Evolutionary conservation across 2,329 filamentous ascomycete genomes (phyloP).

Genomic region (Fusarium zealandicum): DNA sequence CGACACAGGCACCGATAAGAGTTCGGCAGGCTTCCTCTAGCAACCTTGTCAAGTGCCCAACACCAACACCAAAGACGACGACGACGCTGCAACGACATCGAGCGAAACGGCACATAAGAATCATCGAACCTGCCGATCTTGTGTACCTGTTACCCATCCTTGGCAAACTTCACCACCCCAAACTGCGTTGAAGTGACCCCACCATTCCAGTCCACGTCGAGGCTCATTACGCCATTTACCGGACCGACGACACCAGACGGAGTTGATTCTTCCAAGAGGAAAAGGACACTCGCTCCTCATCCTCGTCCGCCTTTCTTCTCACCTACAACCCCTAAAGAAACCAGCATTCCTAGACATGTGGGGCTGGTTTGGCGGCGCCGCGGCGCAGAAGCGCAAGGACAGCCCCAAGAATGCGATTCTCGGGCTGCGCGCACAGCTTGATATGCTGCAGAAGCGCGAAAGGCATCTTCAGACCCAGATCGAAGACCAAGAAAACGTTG

Average conservation of each 20-base stretch:
- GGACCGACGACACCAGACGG: slow-evolving; percentile 22
- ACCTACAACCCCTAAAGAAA: slow-evolving; percentile 6
- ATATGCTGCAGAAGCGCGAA: slow-evolving; percentile 98
- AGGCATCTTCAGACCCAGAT: slow-evolving; percentile 90
- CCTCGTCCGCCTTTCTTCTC: neutral
- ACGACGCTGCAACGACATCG: slow-evolving; percentile 30
- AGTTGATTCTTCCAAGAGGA: slow-evolving; percentile 14
- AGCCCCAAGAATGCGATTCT: slow-evolving; percentile 97
- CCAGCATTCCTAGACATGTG: slow-evolving; percentile 60
- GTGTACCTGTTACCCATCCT: neutral
- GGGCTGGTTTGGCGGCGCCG: slow-evolving; percentile 91
- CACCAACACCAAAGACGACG: slow-evolving; percentile 25
- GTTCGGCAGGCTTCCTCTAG: slow-evolving; percentile 35
- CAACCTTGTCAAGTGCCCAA: slow-evolving; percentile 14
- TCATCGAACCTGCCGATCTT: neutral
- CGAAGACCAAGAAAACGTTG: slow-evolving; percentile 87
- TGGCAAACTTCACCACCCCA: neutral
- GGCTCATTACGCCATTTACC: slow-evolving; percentile 37
- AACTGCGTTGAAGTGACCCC: slow-evolving; percentile 26
- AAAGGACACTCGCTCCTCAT: slow-evolving; percentile 21
- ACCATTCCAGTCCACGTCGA: slow-evolving; percentile 35
- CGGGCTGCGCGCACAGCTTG: slow-evolving; percentile 83
- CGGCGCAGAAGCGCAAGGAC: slow-evolving; percentile 87
- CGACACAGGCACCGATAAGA: slow-evolving; percentile 43
- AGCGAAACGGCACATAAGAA: slow-evolving; percentile 3